A percentile compares a stretch with the other conserved stretches of the same genome.
These are phyloP conservation scores for Candida sp. DNA, from an alignment of 1,139 yeast species.

Conservation along the genomic window DNA sequence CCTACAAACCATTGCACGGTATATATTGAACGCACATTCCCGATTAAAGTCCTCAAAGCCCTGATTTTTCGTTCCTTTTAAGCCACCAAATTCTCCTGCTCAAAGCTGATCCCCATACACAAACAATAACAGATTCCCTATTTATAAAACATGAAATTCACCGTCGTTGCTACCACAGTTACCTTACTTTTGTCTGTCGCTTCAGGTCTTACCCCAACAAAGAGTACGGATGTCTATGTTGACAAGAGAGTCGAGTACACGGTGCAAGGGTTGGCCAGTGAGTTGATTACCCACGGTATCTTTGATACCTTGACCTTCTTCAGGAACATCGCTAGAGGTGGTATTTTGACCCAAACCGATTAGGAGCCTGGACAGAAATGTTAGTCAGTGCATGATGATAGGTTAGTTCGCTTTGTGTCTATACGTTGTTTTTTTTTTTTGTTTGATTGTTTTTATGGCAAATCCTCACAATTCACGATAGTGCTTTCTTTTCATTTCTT, in stretches of 20 bases:
- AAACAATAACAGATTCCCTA: no score
- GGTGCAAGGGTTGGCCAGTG: background rate
- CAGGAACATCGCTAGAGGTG: background rate
- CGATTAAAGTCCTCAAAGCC: no score
- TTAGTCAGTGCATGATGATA: no score
- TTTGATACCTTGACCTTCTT: constrained; percentile 1
- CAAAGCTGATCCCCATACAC: no score
- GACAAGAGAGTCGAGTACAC: constrained; percentile 2
- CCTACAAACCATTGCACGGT: no score
- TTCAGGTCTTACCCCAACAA: background rate
- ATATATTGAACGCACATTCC: no score
- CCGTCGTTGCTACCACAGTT: background rate
- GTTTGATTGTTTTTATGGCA: background rate
- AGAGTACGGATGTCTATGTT: background rate
- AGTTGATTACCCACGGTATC: background rate
- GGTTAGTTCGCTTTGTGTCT: no score
- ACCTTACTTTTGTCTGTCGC: background rate
- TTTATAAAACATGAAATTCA: constrained; percentile 4
- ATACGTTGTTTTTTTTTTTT: background rate
- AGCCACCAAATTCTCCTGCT: no score
- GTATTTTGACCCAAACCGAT: constrained; percentile 4
- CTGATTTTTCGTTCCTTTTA: no score
- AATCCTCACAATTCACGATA: background rate
- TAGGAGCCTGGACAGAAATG: no score
- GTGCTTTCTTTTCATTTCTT: background rate